Evolutionary conservation across 352 stramenopile genomes (phyloP), one percentile per base, ranked within the genome.

Genomic region (Discostella stelligera): DNA sequence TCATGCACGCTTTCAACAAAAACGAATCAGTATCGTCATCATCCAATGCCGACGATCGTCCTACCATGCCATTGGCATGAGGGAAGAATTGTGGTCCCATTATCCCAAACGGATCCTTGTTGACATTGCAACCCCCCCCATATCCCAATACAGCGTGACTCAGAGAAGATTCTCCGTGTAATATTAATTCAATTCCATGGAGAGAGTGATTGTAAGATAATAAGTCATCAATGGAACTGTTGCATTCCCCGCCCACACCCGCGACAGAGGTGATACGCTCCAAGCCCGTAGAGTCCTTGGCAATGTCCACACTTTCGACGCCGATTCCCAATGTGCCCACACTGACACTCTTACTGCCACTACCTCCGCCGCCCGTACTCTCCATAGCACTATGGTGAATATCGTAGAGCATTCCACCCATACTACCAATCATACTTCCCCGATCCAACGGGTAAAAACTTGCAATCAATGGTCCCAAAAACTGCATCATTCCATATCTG

Each of bases 401-500:
- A 27, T 50, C 14, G 39, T 74, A 76, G 11, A 77, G 21, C 46
- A 82, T 65, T 27, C 74, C 74, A 27, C 74, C 74, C 74, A 82
- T 82, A 21, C 56, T 66, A 44, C 74, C 74, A 1, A 77, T 65
- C 74, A 82, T 82, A 23, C 59, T 72, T 39, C 74, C 74, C 23
- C 74, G 48, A 23, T 96, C 89, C 30, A 95, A 89, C 5, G 83
- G 89, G 70, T 96, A 94, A 61, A 98, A 93, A 32, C 80, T 91
- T n/a, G 89, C 88, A 48, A 95, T 89, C 14, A 95, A 90, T 41
- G 84, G 86, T 48, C 91, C 91, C n/a, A 96, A 68, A 80, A 94
- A 97, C 80, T 98, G 95, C 79, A 97, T 98, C 73, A 96, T 96
- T 0, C 95, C 95, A 79, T 97, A 94, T 48, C 95, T 90, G 0